These are phyloP conservation scores for Chaetothyriales sp. DNA, from an alignment of 2,329 filamentous ascomycete genomes.

Conservation along the genomic window DNA sequence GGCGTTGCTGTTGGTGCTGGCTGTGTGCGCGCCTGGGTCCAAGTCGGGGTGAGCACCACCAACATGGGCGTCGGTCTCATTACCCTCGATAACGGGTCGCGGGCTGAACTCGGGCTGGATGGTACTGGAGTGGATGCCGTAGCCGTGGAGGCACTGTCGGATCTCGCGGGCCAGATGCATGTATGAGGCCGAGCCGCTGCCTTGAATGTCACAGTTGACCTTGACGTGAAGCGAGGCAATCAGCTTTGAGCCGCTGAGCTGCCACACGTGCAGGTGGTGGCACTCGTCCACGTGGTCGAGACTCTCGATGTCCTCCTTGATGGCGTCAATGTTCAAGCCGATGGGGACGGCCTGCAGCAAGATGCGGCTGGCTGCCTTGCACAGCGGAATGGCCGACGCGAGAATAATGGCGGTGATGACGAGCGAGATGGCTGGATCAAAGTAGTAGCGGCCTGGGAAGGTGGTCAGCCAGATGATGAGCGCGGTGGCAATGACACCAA, in stretches of 20 bases:
- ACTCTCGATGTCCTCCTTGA: slow-evolving; percentile 76
- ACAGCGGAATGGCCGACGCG: slow-evolving; percentile 34
- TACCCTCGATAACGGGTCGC: slow-evolving; percentile 2
- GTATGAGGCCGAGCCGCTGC: slow-evolving; percentile 61
- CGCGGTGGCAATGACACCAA: slow-evolving; percentile 43
- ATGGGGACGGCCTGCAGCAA: slow-evolving; percentile 86
- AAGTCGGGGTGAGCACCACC: slow-evolving; percentile 5
- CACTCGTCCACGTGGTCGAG: slow-evolving; percentile 77
- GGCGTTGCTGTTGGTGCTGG: slow-evolving; percentile 21
- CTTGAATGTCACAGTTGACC: slow-evolving; percentile 76
- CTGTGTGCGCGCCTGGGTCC: slow-evolving; percentile 4
- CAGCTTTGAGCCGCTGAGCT: slow-evolving; percentile 85
- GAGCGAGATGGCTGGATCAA: slow-evolving; percentile 81
- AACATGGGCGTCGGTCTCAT: slow-evolving; percentile 3
- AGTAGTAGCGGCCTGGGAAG: slow-evolving; percentile 68
- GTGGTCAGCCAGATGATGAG: slow-evolving; percentile 83
- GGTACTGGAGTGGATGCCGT: slow-evolving; percentile 91
- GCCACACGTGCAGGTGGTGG: slow-evolving; percentile 96
- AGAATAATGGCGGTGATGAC: slow-evolving; percentile 73
- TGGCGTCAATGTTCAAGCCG: slow-evolving; percentile 73
- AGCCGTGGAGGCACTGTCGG: slow-evolving; percentile 77
- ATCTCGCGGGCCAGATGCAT: slow-evolving; percentile 79
- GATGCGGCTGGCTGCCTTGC: slow-evolving; percentile 50
- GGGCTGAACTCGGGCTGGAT: slow-evolving; percentile 73
- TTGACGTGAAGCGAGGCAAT: slow-evolving; percentile 89